Base-by-base conservation (phyloP, 495 filamentous ascomycete species). In the Aspergillus kassunensis region DNA sequence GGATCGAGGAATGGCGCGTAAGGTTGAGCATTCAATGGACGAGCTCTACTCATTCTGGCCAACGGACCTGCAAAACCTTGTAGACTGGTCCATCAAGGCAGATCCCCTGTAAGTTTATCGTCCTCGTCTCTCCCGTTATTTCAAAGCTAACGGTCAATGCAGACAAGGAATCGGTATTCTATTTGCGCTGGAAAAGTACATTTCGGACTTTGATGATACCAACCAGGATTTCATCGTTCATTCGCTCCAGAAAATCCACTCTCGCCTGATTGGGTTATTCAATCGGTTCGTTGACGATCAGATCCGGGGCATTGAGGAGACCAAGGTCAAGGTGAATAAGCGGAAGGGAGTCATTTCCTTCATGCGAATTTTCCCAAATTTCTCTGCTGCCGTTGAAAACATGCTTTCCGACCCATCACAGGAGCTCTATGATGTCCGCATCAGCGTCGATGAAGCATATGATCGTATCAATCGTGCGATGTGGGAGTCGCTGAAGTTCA, bases 271-370 rank as follows among this genome's bases (percentile, higher is more conserved):
- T 51, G 80, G 78, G 25, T 78, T 89, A 19, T 96, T 96, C 71
- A 81, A 81, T 34, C 89, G 88, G 44, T 96, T 97, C 56, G 82
- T 96, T 21, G 93, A 97, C 63, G 89, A 96, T 53, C 92, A 97
- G 60, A 85, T 97, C 36, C 87, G 88, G 21, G 91, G 90, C 23
- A 96, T 97, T 54, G 92, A 97, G 68, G 92, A 97, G 49, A 97
- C 91, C n/a, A 97, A 96, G 69, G 92, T 97, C 59, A 96, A 96
- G 69, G 88, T 96, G 69, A 97, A 96, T 74, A 97, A 97, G 75
- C 85, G 92, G 52, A 96, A 95, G 69, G 92, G 92, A 12, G 89
- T 97, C 55, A 96, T 96, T 59, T 83, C 81, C 8, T 97, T 97
- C 67, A 90, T 97, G 72, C 85, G 89, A 41, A 86, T 90, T 33